Percentiles rank a stretch among this genome's conserved stretches.
Conservation (phyloP, 2,329 filamentous ascomycete species). For the Salinomyces thailandicus region DNA sequence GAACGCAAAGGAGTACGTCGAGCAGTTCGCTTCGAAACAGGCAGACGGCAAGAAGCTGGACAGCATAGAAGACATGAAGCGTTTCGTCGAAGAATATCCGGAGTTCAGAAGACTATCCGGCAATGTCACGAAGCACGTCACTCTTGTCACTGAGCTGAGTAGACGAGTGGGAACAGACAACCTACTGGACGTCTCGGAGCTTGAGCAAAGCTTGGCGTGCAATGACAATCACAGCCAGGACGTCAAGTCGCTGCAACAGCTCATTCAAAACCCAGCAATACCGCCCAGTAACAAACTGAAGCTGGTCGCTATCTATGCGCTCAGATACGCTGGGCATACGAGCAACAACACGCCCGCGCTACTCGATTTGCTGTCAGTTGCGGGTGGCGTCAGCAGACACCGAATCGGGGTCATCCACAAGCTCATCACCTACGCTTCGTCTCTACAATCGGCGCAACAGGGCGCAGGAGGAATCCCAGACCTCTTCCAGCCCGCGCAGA, state of each 20-base stretch:
- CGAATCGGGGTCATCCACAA: slow-evolving; percentile 72
- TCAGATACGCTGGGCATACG: slow-evolving; percentile 81
- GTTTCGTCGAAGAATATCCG: slow-evolving; percentile 96
- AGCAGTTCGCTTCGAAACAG: slow-evolving; percentile 96
- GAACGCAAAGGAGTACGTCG: slow-evolving; percentile 97
- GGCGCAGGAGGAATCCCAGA: slow-evolving; percentile 73
- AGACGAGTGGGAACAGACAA: slow-evolving; percentile 75
- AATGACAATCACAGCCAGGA: slow-evolving; percentile 90
- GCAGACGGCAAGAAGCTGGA: slow-evolving; percentile 93
- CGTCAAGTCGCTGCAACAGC: slow-evolving; percentile 79
- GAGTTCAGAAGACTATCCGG: slow-evolving; percentile 95
- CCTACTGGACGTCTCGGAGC: slow-evolving; percentile 88
- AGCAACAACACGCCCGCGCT: slow-evolving; percentile 76
- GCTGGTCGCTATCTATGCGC: slow-evolving; percentile 84
- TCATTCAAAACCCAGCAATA: slow-evolving; percentile 72
- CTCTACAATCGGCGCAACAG: slow-evolving; percentile 58
- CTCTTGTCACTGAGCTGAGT: slow-evolving; percentile 85
- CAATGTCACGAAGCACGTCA: slow-evolving; percentile 98
- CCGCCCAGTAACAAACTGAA: slow-evolving; percentile 75
- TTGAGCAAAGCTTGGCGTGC: slow-evolving; percentile 93
- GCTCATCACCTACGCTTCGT: slow-evolving; percentile 74
- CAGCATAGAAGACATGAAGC: slow-evolving; percentile 97
- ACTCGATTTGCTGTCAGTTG: slow-evolving; percentile 73
- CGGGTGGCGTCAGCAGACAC: slow-evolving; percentile 66
- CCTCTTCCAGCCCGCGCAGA: slow-evolving; percentile 72